Evolutionary conservation across 495 filamentous ascomycete species (phyloP), one percentile per base, ranked within the genome.

Genomic region (Talaromyces liani): DNA sequence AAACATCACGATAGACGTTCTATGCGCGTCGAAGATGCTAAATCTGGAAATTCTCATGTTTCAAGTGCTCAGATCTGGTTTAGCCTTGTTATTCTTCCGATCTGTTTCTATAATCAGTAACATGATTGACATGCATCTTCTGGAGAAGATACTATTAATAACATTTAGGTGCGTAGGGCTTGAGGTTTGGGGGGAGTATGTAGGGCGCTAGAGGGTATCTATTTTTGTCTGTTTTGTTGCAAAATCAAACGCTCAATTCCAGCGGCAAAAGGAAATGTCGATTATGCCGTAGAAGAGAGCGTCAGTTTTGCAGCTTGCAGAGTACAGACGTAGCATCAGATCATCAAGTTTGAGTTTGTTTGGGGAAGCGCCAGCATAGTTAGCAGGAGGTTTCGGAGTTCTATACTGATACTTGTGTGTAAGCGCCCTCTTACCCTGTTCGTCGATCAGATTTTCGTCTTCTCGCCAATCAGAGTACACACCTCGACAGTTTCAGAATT

Each of bases 141-240:
- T 53, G 60, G 47, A 62, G 60, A 62, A 54, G 60, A 62, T 62
- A 14, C 60, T 62, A 62, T 53, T 62, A 62, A 62, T 62, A 62
- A 62, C 41, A 29, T 14, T 22, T 22, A 25, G 34, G 58, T 16
- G 58, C 6, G 39, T 45, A 47, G 33, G 58, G 58, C 33, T 60
- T 25, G 34, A 45, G 10, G 25, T 16, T 29, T n/a, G 59, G n/a
- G 24, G 24, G 8, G 16, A 53, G 60, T 14, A 22, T 16, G 47
- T n/a, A 54, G 22, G n/a, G 20, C 29, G 45, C 29, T 49, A 22
- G 39, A 24, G n/a, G 0, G 36, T 41, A 16, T 56, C 53, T 56
- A 56, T 56, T 56, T 56, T 56, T n/a, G n/a, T n/a, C n/a, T n/a
- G n/a, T n/a, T n/a, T n/a, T 56, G 9, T 27, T 29, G 22, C 22